Percentiles rank a stretch among this genome's conserved stretches.
Evolutionary conservation across 306 rosid genomes (phyloP).

Genomic region (Morella rubra): DNA sequence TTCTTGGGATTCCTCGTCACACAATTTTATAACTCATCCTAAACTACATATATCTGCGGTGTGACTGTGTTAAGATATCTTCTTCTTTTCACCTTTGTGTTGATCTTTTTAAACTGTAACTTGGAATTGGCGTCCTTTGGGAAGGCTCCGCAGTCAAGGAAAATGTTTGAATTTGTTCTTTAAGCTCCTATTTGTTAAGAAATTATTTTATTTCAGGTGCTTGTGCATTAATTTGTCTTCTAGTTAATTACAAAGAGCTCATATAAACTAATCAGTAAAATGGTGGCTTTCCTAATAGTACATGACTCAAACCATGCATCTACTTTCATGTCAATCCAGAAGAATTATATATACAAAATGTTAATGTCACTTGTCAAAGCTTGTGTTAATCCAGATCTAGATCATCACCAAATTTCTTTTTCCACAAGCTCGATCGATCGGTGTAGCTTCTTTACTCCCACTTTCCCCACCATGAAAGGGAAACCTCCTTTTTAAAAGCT

Average conservation of each 20-base stretch:
- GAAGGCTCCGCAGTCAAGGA: neutral
- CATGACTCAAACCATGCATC: neutral
- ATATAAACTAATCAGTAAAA: neutral
- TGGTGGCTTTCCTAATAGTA: neutral
- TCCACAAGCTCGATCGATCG: neutral
- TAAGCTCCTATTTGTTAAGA: neutral
- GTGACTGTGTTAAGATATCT: neutral
- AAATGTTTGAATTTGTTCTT: neutral
- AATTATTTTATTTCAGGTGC: neutral
- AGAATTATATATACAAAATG: neutral
- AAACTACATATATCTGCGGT: too few species aligned
- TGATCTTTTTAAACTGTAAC: neutral
- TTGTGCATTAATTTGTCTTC: neutral
- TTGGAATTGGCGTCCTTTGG: neutral
- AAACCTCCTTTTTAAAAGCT: neutral
- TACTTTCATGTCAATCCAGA: neutral
- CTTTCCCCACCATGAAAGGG: neutral
- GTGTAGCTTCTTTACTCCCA: neutral
- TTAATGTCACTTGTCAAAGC: neutral
- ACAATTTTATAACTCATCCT: neutral
- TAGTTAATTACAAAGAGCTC: neutral
- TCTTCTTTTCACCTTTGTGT: neutral
- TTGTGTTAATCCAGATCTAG: neutral
- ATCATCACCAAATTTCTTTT: too few species aligned
- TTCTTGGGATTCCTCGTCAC: neutral